Evolutionary conservation across 495 filamentous ascomycete species (phyloP), one percentile per base, ranked within the genome.

Genomic region (Evernia prunastri): DNA sequence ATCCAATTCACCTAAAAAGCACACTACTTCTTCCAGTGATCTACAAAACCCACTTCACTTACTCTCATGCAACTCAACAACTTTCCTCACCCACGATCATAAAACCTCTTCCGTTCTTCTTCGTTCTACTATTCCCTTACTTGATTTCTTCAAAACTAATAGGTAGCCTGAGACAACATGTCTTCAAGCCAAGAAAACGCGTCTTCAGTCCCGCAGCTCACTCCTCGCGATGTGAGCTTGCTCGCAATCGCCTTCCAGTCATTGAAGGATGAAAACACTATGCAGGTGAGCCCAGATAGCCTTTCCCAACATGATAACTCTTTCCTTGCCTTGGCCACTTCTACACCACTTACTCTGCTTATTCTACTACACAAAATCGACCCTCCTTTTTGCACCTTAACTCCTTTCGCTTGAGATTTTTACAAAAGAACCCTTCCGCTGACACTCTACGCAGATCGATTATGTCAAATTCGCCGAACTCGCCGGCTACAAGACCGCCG

Each of bases 401-500:
- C 29, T 31, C 33, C 15, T 47, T 7, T 47, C n/a, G 0, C 25
- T 12, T 0, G 7, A n/a, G 20, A 8, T 7, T 37, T 37, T n/a
- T 5, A 18, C 6, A 10, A 60, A 60, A 10, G 4, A 1, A 11
- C 4, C 11, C 29, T 25, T 4, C 3, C 27, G 9, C 7, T 67
- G 1, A 29, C 10, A 36, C 64, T 37, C 3, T 27, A 23, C 45
- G 40, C 61, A 81, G 79, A 56, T 80, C 20, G 75, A 81, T 67
- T 69, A 63, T 63, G 69, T 74, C 9, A 77, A 76, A 59, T 42
- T 81, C 12, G 72, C 74, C 11, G 35, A 61, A 31, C 63, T 68
- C 25, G 76, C 70, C 33, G 68, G 67, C 23, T 80, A 73, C 67
- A 75, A 75, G 54, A 80, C 67, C 54, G 57, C 49, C 9, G 63